These are phyloP conservation scores for Erythrophleum fordii DNA, from an alignment of 306 rosid species.

Conservation along the genomic window DNA sequence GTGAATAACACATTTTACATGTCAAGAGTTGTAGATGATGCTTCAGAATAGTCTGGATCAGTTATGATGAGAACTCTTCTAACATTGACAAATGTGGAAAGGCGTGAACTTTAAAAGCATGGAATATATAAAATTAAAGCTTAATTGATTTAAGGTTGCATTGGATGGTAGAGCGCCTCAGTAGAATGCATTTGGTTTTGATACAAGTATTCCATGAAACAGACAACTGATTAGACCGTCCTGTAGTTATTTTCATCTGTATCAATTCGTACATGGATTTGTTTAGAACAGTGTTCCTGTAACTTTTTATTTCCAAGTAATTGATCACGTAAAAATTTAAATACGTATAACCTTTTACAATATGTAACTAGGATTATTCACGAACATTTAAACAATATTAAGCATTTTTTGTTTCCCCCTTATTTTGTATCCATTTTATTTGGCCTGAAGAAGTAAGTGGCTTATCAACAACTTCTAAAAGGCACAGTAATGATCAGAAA, in stretches of 20 bases:
- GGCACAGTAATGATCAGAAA: background rate
- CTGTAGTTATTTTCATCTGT: background rate
- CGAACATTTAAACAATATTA: background rate
- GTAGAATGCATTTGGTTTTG: constrained; percentile 11
- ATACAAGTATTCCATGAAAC: background rate
- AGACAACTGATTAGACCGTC: background rate
- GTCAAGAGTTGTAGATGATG: constrained; percentile 29
- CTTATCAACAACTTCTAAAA: background rate
- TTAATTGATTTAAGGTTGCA: constrained; percentile 26
- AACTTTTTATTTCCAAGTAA: background rate
- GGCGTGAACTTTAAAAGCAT: background rate
- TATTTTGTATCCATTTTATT: background rate
- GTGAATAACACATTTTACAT: constrained; percentile 2
- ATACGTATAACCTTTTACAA: background rate
- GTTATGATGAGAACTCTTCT: background rate
- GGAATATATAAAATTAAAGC: constrained; percentile 2
- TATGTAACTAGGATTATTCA: background rate
- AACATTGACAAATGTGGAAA: background rate
- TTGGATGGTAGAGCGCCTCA: background rate
- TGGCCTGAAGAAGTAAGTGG: background rate
- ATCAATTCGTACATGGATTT: background rate
- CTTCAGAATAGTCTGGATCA: constrained; percentile 9
- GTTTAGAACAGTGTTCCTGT: background rate
- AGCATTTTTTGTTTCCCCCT: background rate
- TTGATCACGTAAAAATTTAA: background rate